Evolutionary conservation across 768 basidiomycete species (phyloP).

Genomic region (Tricholoma hemisulphureum): DNA sequence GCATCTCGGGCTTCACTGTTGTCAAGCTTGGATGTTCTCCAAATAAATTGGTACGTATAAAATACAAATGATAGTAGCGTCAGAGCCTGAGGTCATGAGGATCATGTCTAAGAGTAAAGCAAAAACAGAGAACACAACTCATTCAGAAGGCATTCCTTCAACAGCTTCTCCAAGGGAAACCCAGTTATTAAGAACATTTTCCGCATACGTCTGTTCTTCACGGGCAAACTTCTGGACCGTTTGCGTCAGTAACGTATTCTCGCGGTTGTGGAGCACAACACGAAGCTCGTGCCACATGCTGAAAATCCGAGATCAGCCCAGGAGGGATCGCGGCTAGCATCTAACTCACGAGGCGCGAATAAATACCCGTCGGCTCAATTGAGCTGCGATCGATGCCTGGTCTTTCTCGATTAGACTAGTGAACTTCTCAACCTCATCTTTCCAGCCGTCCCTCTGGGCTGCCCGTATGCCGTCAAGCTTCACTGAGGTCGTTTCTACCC

Average conservation of each 20-base stretch:
- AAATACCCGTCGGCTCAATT: slow-evolving; percentile 79
- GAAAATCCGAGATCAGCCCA: not conserved
- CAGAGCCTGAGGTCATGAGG: not conserved
- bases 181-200: slow-evolving; percentile 71
- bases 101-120: not conserved
- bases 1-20: too few species aligned
- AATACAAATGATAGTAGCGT: not conserved
- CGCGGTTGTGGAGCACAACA: slow-evolving; percentile 86
- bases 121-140: not conserved
- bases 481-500: slow-evolving; percentile 70
- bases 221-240: slow-evolving; percentile 70
- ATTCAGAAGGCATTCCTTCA: slow-evolving; percentile 86
- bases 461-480: slow-evolving; percentile 76
- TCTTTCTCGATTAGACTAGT: slow-evolving; percentile 77
- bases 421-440: slow-evolving; percentile 79
- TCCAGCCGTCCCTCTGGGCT: slow-evolving; percentile 79
- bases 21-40: too few species aligned
- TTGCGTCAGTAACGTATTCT: slow-evolving; percentile 77
- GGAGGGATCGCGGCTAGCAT: not conserved
- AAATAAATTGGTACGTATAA: not conserved
- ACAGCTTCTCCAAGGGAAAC: slow-evolving; percentile 64
- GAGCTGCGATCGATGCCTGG: slow-evolving; percentile 72
- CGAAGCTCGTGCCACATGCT: slow-evolving; percentile 98
- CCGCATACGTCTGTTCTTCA: slow-evolving; percentile 70
- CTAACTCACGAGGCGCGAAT: slow-evolving; percentile 75